Evolutionary conservation across 1,284 basidiomycete genomes (phyloP).

Genomic region (Apiotrichum akiyoshidainum): DNA sequence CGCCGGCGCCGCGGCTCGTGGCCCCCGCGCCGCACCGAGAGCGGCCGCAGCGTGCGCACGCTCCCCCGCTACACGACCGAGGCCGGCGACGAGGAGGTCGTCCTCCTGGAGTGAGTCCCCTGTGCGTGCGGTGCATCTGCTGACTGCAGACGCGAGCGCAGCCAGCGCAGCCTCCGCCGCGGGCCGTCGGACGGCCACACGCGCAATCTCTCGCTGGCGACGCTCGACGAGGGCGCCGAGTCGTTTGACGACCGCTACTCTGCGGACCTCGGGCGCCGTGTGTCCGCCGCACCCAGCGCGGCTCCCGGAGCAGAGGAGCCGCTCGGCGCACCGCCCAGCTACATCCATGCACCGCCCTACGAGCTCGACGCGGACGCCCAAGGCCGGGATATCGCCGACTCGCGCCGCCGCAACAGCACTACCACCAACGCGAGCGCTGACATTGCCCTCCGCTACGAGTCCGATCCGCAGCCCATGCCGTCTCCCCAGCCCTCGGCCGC

Average conservation of each 20-base stretch:
- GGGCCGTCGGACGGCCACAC: background rate
- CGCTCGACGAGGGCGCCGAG: background rate
- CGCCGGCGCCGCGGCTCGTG: background rate
- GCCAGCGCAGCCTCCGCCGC: background rate
- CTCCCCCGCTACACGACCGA: constrained; percentile 41
- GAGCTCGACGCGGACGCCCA: no score
- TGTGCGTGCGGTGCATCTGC: background rate
- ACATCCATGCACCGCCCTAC: no score
- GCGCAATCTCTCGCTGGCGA: background rate
- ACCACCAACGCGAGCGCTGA: no score
- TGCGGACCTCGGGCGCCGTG: background rate
- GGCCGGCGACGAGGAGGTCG: constrained; percentile 42
- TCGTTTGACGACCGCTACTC: background rate
- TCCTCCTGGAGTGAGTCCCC: constrained; percentile 35
- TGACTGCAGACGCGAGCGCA: background rate
- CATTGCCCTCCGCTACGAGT: no score
- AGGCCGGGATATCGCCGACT: background rate
- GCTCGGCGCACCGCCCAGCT: background rate
- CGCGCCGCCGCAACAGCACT: background rate
- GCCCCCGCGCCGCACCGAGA: constrained; percentile 28
- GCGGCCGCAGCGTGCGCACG: constrained; percentile 38
- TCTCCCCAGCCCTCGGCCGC: no score
- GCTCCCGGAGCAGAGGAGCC: background rate
- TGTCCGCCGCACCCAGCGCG: no score
- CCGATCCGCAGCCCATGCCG: no score